A percentile compares a stretch with the other conserved stretches of the same genome.
phyloP scores from a whole-genome alignment of 768 basidiomycete genomes.

The Scleroderma bovista region DNA sequence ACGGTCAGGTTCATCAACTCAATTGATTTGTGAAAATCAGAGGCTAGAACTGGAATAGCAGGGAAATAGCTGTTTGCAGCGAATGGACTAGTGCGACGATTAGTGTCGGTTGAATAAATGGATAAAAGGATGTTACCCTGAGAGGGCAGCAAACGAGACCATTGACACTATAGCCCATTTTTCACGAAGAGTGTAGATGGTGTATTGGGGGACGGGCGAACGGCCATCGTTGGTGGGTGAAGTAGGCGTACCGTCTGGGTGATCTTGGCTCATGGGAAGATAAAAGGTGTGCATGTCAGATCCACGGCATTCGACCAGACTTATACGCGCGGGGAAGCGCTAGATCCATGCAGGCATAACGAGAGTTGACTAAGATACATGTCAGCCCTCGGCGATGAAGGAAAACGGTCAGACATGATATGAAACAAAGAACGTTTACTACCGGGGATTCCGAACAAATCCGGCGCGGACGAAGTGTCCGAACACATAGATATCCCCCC shows the following conservation, averaged over 20 bases:
- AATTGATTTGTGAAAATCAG: conserved; percentile 50
- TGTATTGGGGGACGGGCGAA: conserved; percentile 25
- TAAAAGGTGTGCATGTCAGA: too few relatives aligned
- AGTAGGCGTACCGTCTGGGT: background rate
- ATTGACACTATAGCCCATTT: conserved; percentile 63
- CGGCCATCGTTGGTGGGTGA: background rate
- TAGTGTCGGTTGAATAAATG: background rate
- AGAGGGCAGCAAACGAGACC: conserved; percentile 50
- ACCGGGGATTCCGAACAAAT: too few relatives aligned
- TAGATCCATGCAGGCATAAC: too few relatives aligned
- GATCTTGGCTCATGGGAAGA: background rate
- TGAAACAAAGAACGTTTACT: too few relatives aligned
- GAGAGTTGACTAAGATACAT: too few relatives aligned
- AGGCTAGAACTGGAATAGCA: conserved; percentile 60
- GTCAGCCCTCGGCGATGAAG: too few relatives aligned
- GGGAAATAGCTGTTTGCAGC: conserved; percentile 75
- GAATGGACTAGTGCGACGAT: conserved; percentile 43
- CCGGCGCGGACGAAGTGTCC: too few relatives aligned
- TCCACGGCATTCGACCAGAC: too few relatives aligned
- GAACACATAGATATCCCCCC: too few relatives aligned
- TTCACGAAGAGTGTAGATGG: conserved; percentile 44
- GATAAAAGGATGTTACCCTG: conserved; percentile 39
- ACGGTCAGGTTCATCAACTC: conserved; percentile 75
- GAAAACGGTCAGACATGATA: too few relatives aligned
- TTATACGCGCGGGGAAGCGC: too few relatives aligned